Evolutionary conservation across 345 rosid species (phyloP), one percentile per base, ranked within the genome.

Genomic region (Rhodomyrtus tomentosa): DNA sequence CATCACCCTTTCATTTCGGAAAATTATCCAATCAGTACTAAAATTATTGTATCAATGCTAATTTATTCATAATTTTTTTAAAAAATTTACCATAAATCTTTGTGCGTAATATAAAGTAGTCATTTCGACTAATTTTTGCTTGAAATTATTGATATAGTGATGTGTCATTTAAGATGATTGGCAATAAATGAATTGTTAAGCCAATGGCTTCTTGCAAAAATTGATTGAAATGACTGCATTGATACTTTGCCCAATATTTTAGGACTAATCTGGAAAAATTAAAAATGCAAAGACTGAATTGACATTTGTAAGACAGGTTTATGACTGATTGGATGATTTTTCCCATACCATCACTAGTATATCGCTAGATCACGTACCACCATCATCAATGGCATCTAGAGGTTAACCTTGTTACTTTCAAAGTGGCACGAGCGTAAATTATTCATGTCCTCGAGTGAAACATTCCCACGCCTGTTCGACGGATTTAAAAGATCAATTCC

Each of bases 41-140:
- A n/a, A n/a, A 5, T 1, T 5, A 56, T 56, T 56, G 6, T n/a
- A 56, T 13, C 5, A 12, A n/a, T 56, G 18, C n/a, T 8, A 56
- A 12, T n/a, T 5, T 1, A 56, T 0, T 12, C 14, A 25, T 56
- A 25, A 25, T 25, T 25, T 25, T 42, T 9, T 42, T 42, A 42
- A 42, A 5, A n/a, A n/a, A n/a, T 42, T 42, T 42, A 42, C 7
- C 48, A 48, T 56, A 56, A 56, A 56, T 9, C 14, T 56, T 56
- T n/a, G 7, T 16, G 0, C 14, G 16, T n/a, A n/a, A n/a, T n/a
- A 0, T 2, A n/a, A n/a, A n/a, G 2, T 7, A 56, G 2, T n/a
- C 36, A 56, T n/a, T 29, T n/a, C 0, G 0, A 1, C 16, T n/a
- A 56, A 56, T 56, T n/a, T 56, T 56, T 56, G 32, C 0, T 0